These are phyloP conservation scores for Lachnellula willkommii DNA, from an alignment of 2,329 filamentous ascomycete species.

Conservation along the genomic window DNA sequence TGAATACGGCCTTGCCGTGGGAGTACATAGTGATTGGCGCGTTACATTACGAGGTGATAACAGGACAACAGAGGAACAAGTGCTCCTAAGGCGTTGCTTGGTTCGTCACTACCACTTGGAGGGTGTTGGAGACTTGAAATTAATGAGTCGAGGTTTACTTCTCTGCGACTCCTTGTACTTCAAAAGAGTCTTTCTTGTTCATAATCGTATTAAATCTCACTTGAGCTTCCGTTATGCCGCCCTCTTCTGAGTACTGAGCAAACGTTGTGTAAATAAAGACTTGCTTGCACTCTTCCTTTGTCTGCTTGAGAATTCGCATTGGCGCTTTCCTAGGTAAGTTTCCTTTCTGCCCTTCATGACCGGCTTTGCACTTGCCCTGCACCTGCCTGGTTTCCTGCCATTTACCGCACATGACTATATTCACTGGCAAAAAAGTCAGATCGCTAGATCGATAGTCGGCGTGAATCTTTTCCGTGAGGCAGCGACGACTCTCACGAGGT, in stretches of 20 bases:
- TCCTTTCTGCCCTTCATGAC: not conserved
- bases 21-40: slow-evolving; percentile 8
- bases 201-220: too few relatives aligned
- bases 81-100: not conserved
- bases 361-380: not conserved
- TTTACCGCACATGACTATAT: not conserved
- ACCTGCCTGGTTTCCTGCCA: not conserved
- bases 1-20: not conserved
- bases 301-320: too few relatives aligned
- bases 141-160: not conserved
- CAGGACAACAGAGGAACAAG: not conserved
- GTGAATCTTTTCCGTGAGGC: not conserved
- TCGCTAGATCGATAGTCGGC: not conserved
- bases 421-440: not conserved
- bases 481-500: not conserved
- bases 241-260: too few relatives aligned
- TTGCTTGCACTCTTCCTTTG: not conserved
- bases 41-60: not conserved
- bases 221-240: too few relatives aligned
- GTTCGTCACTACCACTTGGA: not conserved
- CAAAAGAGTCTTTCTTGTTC: too few relatives aligned
- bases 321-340: not conserved
- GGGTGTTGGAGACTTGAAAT: not conserved
- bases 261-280: not conserved
- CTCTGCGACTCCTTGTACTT: not conserved